Evolutionary conservation across 2,329 filamentous ascomycete species (phyloP), one percentile per base, ranked within the genome.

Genomic region (Microdochium paspali): DNA sequence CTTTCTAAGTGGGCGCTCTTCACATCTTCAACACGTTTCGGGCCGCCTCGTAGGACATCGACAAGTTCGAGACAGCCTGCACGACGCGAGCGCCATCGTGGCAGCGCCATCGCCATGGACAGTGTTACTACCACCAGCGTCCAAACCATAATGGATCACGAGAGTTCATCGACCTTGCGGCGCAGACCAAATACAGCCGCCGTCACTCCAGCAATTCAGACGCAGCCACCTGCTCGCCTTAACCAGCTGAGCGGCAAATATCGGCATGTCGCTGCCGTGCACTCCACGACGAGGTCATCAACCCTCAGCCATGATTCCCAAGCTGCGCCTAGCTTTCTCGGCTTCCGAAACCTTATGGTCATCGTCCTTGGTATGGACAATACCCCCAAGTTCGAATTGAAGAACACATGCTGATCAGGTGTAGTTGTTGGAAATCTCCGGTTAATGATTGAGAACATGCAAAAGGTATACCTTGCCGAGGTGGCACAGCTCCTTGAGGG

Each of bases 261-360:
- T 70, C 86, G 89, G 55, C 93, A 98, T 78, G 82, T 95, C 53
- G 87, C 87, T 50, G 90, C 90, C 26, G 82, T 94, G 30, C 93
- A 98, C 66, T 82, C 82, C 7, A 64, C 77, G 56, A 67, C 77
- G 31, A 79, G 81, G 49, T 80, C 85, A 7, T 95, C 91, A 23
- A 90, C 86, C 58, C 74, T 97, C 44, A 95, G 89, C 67, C 85
- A 90, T 58, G 93, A 97, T 62, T 79, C 88, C 2, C 68, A 78
- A 43, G 71, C 71, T 10, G 73, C 82, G 2, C 88, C 90, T 21
- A 95, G 88, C 63, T 97, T 96, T 61, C 70, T 95, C 15, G 93
- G 93, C 1, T 97, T 98, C 62, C 77, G 91, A 50, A 98, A 98
- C 63, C 77, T 98, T 53, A 95, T 96, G 88, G 87, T 95, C 32